Base-by-base conservation (phyloP, 371 early-diverging fungal species). In the Mucor plumbeus region DNA sequence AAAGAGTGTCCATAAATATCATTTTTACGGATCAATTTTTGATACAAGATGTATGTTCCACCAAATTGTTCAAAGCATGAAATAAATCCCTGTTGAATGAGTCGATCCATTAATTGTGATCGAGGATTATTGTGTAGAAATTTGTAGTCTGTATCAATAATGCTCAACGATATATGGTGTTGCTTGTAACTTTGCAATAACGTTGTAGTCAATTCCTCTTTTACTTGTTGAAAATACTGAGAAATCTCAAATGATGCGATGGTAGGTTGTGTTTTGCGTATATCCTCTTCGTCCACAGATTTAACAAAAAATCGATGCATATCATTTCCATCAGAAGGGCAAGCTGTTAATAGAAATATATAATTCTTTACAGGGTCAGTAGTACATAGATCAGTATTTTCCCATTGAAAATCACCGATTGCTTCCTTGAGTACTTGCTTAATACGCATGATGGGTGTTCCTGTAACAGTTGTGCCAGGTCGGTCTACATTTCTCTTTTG, bases 351-450 rank as follows among this genome's bases (percentile, higher is more conserved):
- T 4, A 63, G 5, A 31, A 58, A 59, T 0, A 62, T 34, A 35
- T 68, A 56, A 33, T 68, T 58, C 19, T 68, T 36, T 19, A 15
- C 33, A 31, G 59, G n/a, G 10, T 15, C n/a, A 17, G 19, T 13
- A 38, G 39, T 44, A 14, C 59, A 26, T 8, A 41, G 39, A 36
- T 64, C 61, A 33, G 43, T 63, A 38, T 53, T 56, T 54, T 67
- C 67, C 71, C 71, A 71, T 17, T 63, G 64, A 40, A 71, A 71
- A 34, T 71, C 67, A 11, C 64, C 71, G 19, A 71, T 21, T 10
- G 50, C 44, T 59, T 71, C 71, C 39, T 67, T 71, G 21, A 71
- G 44, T 7, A 60, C 71, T 60, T 67, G 63, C 7, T 63, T 67
- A 1, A 71, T 40, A 13, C 59, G 63, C 59, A 59, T 66, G 19